Percentiles rank a stretch among this genome's conserved stretches.
phyloP scores from a whole-genome alignment of 2,329 filamentous ascomycete genomes.

The Didymella keratinophila region DNA sequence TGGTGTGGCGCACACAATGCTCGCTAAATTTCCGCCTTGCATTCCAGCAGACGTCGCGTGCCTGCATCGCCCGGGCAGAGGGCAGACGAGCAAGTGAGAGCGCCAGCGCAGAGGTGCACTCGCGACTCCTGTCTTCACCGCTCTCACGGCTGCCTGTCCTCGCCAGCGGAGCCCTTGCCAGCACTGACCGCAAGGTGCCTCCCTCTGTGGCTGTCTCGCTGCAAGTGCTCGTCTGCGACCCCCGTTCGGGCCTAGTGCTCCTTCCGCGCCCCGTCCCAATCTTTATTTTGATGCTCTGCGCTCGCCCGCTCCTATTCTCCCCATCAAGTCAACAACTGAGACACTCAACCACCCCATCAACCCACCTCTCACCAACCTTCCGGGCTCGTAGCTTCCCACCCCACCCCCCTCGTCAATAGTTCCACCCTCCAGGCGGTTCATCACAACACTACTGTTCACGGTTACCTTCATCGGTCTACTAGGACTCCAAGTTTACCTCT shows the following conservation, averaged over 20 bases:
- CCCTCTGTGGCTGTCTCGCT: slow-evolving; percentile 27
- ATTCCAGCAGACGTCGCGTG: slow-evolving; percentile 8
- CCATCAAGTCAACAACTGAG: slow-evolving; percentile 47
- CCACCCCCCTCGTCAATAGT: slow-evolving; percentile 61
- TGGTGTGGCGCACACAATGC: slow-evolving; percentile 19
- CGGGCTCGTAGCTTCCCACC: slow-evolving; percentile 60
- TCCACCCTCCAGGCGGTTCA: slow-evolving; percentile 59
- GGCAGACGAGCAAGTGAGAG: not conserved
- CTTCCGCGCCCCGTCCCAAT: slow-evolving; percentile 19
- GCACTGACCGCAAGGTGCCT: slow-evolving; percentile 13
- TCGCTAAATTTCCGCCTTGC: slow-evolving; percentile 16
- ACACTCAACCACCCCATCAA: slow-evolving; percentile 41
- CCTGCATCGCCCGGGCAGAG: not conserved
- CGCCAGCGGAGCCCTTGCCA: slow-evolving; percentile 16
- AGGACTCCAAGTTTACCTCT: slow-evolving; percentile 56
- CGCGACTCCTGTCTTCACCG: slow-evolving; percentile 12
- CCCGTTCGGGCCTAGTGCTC: slow-evolving; percentile 38
- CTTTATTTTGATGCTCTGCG: slow-evolving; percentile 39
- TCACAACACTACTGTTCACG: slow-evolving; percentile 50
- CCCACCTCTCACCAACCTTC: slow-evolving; percentile 42
- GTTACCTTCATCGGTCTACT: slow-evolving; percentile 51
- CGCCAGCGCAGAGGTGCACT: not conserved
- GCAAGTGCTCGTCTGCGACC: slow-evolving; percentile 37
- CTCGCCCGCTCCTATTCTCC: slow-evolving; percentile 40
- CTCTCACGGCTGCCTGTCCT: slow-evolving; percentile 14